Conservation (phyloP, 345 rosid genomes). For the Corchorus olitorius region DNA sequence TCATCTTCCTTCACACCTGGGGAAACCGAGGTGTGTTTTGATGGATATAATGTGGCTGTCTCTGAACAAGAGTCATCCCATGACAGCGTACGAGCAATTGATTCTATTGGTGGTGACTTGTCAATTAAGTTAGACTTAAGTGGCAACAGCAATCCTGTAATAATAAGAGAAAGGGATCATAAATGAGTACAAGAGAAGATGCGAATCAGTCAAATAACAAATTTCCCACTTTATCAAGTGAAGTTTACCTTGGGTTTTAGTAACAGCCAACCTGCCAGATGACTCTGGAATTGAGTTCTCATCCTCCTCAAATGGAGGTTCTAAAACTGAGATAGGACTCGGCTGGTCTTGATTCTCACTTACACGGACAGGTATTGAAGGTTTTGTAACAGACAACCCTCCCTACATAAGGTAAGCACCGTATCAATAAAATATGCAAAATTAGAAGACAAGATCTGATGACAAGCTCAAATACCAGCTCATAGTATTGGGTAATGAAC, state of each 20-base stretch:
- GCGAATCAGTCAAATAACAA: neutral
- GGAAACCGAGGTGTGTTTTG: conserved; percentile 35
- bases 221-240: neutral
- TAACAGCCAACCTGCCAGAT: conserved; percentile 24
- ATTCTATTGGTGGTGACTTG: conserved; percentile 74
- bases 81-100: conserved; percentile 60
- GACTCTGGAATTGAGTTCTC: conserved; percentile 43
- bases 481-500: neutral
- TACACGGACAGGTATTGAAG: conserved; percentile 33
- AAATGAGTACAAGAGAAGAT: neutral
- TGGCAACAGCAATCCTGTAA: conserved; percentile 50
- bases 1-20: conserved; percentile 49
- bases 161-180: neutral
- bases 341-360: conserved; percentile 90
- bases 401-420: conserved; percentile 49
- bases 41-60: conserved; percentile 42
- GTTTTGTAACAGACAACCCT: conserved; percentile 46
- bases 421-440: conserved; percentile 5
- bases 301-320: conserved; percentile 72
- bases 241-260: conserved; percentile 50
- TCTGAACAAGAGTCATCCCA: conserved; percentile 52
- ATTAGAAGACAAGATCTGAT: neutral
- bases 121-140: conserved; percentile 70
- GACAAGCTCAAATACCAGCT: conserved; percentile 1
- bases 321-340: conserved; percentile 89